phyloP scores from a whole-genome alignment of 495 filamentous ascomycete species.

The Penicillium mononematosum region DNA sequence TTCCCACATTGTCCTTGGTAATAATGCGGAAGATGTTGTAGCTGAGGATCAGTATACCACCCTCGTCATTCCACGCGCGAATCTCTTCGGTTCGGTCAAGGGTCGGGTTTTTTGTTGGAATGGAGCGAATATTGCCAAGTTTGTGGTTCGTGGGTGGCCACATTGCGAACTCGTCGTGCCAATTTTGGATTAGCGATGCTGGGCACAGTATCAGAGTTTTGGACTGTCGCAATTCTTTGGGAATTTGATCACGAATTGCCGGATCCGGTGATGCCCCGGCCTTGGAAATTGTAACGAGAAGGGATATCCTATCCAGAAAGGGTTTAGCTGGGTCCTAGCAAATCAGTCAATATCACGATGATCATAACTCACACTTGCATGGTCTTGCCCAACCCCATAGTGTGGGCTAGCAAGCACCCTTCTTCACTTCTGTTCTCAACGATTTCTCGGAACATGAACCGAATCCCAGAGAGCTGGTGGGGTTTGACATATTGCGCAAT shows the following conservation, averaged over 20 bases:
- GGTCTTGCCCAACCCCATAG: conserved; percentile 93
- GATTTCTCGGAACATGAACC: conserved; percentile 88
- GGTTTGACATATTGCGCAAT: conserved; percentile 52
- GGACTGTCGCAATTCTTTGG: conserved; percentile 55
- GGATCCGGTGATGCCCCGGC: conserved; percentile 59
- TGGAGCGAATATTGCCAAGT: conserved; percentile 52
- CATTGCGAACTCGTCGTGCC: conserved; percentile 69
- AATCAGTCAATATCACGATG: background rate
- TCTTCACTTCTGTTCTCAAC: conserved; percentile 56
- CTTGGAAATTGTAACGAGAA: conserved; percentile 71
- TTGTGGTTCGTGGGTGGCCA: conserved; percentile 57
- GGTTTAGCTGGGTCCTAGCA: conserved; percentile 4
- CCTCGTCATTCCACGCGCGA: conserved; percentile 57
- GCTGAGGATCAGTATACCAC: conserved; percentile 73
- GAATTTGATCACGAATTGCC: conserved; percentile 62
- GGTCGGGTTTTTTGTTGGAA: conserved; percentile 7
- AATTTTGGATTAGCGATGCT: conserved; percentile 72
- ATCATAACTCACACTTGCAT: conserved; percentile 67
- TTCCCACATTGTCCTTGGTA: background rate
- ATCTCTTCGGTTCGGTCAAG: conserved; percentile 47
- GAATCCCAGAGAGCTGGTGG: conserved; percentile 69
- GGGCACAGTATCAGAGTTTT: conserved; percentile 76
- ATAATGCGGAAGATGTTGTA: conserved; percentile 64
- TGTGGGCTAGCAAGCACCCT: conserved; percentile 85
- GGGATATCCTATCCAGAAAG: conserved; percentile 54